These are phyloP conservation scores for Zelopaecilomyces penicillatus DNA, from an alignment of 2,329 filamentous ascomycete species.

Conservation along the genomic window DNA sequence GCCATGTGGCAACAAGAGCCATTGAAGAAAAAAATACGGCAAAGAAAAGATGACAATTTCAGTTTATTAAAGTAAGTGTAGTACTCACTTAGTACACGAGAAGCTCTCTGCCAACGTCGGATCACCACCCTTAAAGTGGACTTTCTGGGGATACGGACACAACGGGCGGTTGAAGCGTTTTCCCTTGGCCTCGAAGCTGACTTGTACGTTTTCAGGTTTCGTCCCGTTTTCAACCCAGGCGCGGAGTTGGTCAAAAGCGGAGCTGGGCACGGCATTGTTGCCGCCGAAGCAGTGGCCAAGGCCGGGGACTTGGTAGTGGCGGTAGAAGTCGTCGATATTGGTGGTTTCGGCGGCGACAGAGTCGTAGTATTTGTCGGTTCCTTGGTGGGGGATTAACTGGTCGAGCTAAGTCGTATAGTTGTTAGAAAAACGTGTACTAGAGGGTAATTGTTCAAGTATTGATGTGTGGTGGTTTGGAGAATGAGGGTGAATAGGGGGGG, in stretches of 20 bases:
- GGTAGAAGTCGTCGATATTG: not conserved
- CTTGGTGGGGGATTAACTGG: not conserved
- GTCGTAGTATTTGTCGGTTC: not conserved
- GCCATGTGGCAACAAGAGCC: no score
- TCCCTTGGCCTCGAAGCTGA: no score
- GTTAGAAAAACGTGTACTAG: no score
- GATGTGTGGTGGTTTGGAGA: not conserved
- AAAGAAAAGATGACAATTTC: no score
- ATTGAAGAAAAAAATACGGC: no score
- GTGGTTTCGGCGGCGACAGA: not conserved
- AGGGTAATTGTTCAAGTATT: not conserved
- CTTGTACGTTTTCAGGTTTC: not conserved
- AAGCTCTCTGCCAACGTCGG: no score
- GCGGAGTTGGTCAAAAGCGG: not conserved
- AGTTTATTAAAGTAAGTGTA: no score
- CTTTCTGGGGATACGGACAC: no score
- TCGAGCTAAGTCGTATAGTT: not conserved
- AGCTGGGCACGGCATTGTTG: not conserved
- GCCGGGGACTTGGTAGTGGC: not conserved
- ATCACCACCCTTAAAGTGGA: no score
- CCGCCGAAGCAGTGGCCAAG: not conserved
- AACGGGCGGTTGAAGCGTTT: no score
- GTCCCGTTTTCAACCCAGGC: not conserved
- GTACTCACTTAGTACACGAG: no score
- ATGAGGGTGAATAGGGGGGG: not conserved